Conservation (phyloP, 768 basidiomycete species). For the Mrakia hoshinonis region DNA sequence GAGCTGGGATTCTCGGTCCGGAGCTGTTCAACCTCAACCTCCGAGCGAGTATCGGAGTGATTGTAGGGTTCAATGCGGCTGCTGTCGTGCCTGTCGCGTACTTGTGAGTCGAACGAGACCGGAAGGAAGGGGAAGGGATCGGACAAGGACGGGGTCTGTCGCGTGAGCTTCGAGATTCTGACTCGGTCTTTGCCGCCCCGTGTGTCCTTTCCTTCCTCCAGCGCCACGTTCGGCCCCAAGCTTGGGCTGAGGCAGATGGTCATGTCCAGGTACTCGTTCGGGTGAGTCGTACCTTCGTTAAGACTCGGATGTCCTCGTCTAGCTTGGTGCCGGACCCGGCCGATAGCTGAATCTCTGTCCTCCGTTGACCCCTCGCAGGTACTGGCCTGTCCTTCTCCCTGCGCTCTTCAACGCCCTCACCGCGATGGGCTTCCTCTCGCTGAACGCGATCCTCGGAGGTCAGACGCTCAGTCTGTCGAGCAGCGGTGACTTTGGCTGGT, state of each 20-base stretch:
- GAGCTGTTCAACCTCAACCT: slow-evolving; percentile 54
- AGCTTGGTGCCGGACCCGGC: no score
- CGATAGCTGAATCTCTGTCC: no score
- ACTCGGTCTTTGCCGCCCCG: slow-evolving; percentile 24
- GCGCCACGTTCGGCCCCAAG: slow-evolving; percentile 66
- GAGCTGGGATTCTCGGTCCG: slow-evolving; percentile 58
- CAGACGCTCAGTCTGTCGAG: slow-evolving; percentile 54
- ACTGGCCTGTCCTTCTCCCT: slow-evolving; percentile 41
- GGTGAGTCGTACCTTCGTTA: slow-evolving; percentile 43
- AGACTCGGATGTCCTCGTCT: neutral
- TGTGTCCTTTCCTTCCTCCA: slow-evolving; percentile 31
- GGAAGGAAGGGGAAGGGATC: neutral
- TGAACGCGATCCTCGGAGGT: slow-evolving; percentile 62
- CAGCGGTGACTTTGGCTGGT: slow-evolving; percentile 49
- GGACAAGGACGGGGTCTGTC: neutral
- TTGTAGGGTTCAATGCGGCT: slow-evolving; percentile 60
- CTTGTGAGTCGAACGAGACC: slow-evolving; percentile 44
- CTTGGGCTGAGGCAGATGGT: slow-evolving; percentile 77
- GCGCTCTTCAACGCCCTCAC: slow-evolving; percentile 52
- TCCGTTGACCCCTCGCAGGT: slow-evolving; percentile 31
- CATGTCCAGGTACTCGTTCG: slow-evolving; percentile 55
- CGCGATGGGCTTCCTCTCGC: slow-evolving; percentile 56
- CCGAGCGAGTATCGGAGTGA: slow-evolving; percentile 53
- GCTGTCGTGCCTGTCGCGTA: slow-evolving; percentile 55
- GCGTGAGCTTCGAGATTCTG: neutral